Evolutionary conservation across 768 basidiomycete genomes (phyloP), one percentile per base, ranked within the genome.

Genomic region (Podaxis sp.): DNA sequence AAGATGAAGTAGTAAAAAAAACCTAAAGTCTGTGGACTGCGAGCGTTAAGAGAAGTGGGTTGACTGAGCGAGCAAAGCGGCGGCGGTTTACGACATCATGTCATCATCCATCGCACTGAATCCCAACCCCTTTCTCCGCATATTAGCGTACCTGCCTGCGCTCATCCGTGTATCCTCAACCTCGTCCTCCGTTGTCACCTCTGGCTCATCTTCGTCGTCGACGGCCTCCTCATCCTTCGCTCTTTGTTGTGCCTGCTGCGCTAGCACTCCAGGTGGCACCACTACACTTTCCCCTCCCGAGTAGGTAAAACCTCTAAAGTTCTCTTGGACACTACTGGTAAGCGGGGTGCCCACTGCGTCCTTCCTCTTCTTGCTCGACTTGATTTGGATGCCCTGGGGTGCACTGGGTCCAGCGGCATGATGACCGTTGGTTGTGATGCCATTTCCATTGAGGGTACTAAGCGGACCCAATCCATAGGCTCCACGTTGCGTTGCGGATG

Each of bases 261-360:
- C 51, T 41, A 65, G 49, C 6, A 62, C 56, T 28, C 64, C 60
- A 55, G 44, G 56, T 28, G 78, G 75, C 11, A 76, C 78, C 4
- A 80, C 72, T 33, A 90, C 74, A 60, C 86, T 87, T 77, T 90
- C 89, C 26, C 87, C 88, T 55, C 90, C 90, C 30, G 86, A 87
- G 71, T 89, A 93, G 7, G 91, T 96, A 81, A 99, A 99, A 20
- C 96, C 96, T 51, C 90, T 84, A 75, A 99, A 99, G 72, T 97
- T 95, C 78, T 96, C 96, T 78, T 99, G 96, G 51, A 98, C 92
- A 70, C 90, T 93, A 73, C 80, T 93, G 65, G 95, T 96, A 71
- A 98, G 78, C 44, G 93, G 94, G 36, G 84, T 87, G 11, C 85
- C 87, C 33, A 72, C 73, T 15, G 73, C 77, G 72, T 78, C 82